phyloP scores from a whole-genome alignment of 2,329 filamentous ascomycete genomes.

The Sporothrix phasma region DNA sequence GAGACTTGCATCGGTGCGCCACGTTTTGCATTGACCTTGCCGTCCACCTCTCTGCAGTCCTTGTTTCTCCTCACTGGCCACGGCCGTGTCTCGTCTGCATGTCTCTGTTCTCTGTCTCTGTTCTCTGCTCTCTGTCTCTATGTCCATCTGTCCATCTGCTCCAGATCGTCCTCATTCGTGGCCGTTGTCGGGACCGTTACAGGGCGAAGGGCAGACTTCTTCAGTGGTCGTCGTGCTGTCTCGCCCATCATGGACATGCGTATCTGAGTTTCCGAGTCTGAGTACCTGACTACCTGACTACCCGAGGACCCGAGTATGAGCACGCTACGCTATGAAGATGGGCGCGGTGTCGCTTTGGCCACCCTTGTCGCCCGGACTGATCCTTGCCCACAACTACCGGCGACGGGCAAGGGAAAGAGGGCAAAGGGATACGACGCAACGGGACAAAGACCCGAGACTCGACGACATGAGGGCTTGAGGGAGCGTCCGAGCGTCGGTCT shows the following conservation, averaged over 20 bases:
- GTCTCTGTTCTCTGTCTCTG: neutral
- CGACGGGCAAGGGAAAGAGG: neutral
- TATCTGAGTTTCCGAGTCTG: too few species aligned
- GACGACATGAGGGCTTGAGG: too few species aligned
- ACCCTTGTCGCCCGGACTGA: neutral
- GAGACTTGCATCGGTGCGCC: neutral
- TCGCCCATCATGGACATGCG: neutral
- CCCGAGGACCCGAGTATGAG: too few species aligned
- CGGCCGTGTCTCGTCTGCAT: neutral
- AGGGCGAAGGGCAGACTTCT: too few species aligned
- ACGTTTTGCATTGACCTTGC: neutral
- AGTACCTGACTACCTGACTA: too few species aligned
- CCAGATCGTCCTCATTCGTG: too few species aligned
- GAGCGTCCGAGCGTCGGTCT: too few species aligned
- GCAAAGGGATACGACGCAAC: neutral
- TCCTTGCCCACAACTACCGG: neutral
- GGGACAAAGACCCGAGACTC: too few species aligned
- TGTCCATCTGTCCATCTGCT: too few species aligned
- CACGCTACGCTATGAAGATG: too few species aligned
- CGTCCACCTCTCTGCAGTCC: neutral
- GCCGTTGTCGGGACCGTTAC: too few species aligned
- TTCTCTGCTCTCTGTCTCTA: neutral
- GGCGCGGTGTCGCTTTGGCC: too few species aligned
- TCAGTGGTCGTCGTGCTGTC: neutral
- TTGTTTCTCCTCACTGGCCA: neutral